Base-by-base conservation (phyloP, 2,329 filamentous ascomycete genomes). In the Gremmenia infestans region DNA sequence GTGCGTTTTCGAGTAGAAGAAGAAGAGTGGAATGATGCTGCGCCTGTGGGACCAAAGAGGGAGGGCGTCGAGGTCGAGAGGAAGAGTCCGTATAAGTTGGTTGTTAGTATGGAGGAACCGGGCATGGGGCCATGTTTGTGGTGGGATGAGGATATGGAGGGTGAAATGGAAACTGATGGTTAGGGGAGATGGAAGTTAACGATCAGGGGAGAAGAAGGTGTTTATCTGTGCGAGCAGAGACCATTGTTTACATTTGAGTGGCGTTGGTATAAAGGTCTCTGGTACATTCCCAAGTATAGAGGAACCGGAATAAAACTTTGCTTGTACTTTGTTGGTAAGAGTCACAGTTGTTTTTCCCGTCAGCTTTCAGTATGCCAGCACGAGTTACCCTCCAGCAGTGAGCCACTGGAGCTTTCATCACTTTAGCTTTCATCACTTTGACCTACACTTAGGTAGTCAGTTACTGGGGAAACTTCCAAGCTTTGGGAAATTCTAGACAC, bases 1-100 rank as follows among this genome's bases (percentile, higher is more conserved):
- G 92, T 96, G 28, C 83, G 93, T 42, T 88, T 97, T 66, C 82
- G 91, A 22, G 86, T 97, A 42, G 85, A 95, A 64, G 82, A 87
- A 50, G 94, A 99, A 73, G 83, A 89, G 63, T 99, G 94, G 91
- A 83, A 91, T 58, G 93, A 97, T 70, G 88, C 96, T 71, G 86
- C 88, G 43, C 87, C 93, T 0, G 80, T 82, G 55, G 84, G 86
- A 51, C 82, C 87, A 37, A 72, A 76, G 3, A 81, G 87, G 60
- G 78, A 82, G 14, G 81, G 81, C 40, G 82, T 88, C 49, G 81
- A 82, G 42, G 35, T 28, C 19, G 73, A 73, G 36, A 76, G 78
- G 64, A 80, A 79, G 58, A 84, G 88, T 5, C 87, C 89, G 0
- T 94, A 91, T 75, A 80, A 78, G 60, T 81, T 93, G 61, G 82